Base-by-base conservation (phyloP, 2,329 filamentous ascomycete species). In the Penicillium glabrum region DNA sequence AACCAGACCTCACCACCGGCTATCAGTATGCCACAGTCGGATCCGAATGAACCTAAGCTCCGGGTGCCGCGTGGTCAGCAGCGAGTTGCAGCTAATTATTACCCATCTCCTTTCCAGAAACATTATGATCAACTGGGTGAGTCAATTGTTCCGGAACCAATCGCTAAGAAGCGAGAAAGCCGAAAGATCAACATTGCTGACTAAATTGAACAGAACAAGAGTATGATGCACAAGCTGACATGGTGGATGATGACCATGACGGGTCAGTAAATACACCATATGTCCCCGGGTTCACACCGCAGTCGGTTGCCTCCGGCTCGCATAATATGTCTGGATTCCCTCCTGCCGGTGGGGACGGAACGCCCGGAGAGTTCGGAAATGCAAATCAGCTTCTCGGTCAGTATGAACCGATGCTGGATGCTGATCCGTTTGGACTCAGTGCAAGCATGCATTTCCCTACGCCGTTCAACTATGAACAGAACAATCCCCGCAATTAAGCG, bases 91-190 rank as follows among this genome's bases (percentile, higher is more conserved):
- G 77, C 80, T 19, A 75, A 77, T 52, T 96, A 89, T 77, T 97
- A 96, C 72, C 87, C 90, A 49, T 89, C 91, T 56, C 89, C 90
- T 19, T 97, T 96, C 77, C 91, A 96, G 72, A 95, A 90, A 74
- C 93, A 97, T 75, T 93, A 96, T 77, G 90, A 96, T 76, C 91
- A 96, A 82, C 86, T 98, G 75, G 93, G 93, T 89, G 91, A 90
- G 92, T 53, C 16, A n/a, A 21, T 31, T 33, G 4, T 19, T 10
- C n/a, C 3, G 2, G 31, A 31, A 33, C 6, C 1, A 33, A 8
- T 19, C 21, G 7, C 29, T 33, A 23, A 6, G 10, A 31, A n/a
- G 19, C 33, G 16, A 24, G 29, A 29, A 51, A 14, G 16, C 2
- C 16, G 7, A 7, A 19, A 6, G 33, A 39, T 33, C 24, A 31